phyloP scores from a whole-genome alignment of 2,329 filamentous ascomycete species.

The Aureobasidium sp. region DNA sequence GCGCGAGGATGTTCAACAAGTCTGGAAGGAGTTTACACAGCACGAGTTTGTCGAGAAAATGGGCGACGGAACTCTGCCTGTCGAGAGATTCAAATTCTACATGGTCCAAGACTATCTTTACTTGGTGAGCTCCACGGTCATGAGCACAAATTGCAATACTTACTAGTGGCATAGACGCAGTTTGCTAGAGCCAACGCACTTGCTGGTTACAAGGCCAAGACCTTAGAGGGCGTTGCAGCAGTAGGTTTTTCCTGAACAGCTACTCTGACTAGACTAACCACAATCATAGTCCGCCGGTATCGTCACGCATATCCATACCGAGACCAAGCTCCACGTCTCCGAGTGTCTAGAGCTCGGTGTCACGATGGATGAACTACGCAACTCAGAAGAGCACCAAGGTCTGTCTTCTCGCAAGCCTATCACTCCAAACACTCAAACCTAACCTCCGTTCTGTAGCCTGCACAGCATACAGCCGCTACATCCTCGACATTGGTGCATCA shows the following conservation, averaged over 20 bases:
- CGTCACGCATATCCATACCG: constrained; percentile 65
- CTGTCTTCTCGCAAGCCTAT: constrained; percentile 29
- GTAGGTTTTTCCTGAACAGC: constrained; percentile 34
- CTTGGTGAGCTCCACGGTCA: constrained; percentile 44
- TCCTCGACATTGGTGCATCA: constrained; percentile 79
- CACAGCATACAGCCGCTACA: constrained; percentile 73
- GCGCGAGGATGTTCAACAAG: constrained; percentile 59
- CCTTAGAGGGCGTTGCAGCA: constrained; percentile 60
- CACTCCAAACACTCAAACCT: constrained; percentile 25
- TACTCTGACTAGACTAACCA: constrained; percentile 12
- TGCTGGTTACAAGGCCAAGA: constrained; percentile 74
- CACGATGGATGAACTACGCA: constrained; percentile 61
- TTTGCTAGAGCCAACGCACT: constrained; percentile 82
- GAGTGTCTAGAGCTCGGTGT: constrained; percentile 81
- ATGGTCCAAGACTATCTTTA: constrained; percentile 90
- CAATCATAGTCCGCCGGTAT: constrained; percentile 52
- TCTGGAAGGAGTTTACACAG: constrained; percentile 69
- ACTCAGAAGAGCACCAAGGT: constrained; percentile 59
- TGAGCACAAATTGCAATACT: neutral
- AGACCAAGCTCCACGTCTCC: constrained; percentile 70
- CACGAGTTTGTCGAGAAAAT: constrained; percentile 76
- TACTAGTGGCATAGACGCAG: constrained; percentile 50
- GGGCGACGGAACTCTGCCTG: constrained; percentile 63
- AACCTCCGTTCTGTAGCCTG: constrained; percentile 43
- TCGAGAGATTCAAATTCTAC: constrained; percentile 77